Base-by-base conservation (phyloP, 176 grass and related monocot species). In the Themeda triandra region DNA sequence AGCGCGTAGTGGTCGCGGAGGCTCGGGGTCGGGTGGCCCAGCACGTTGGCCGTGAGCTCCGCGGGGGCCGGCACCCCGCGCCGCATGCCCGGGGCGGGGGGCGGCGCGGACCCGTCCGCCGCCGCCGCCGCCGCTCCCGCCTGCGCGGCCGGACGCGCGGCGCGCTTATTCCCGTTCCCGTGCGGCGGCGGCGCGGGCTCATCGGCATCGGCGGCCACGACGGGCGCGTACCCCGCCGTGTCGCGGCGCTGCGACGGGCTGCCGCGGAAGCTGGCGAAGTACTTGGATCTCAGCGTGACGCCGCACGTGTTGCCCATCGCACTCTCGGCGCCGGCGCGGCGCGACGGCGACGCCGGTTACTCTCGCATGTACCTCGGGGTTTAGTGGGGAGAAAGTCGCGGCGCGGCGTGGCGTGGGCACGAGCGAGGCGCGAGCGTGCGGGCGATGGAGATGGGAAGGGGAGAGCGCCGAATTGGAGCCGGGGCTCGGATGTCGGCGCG, bases 1-100 rank as follows among this genome's bases (percentile, higher is more conserved):
- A 98, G 80, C 32, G 85, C 75, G 91, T 98, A 98, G 73, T 93
- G 82, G 23, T 98, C 93, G 9, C 84, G 80, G 53, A 98, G 86
- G 86, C 90, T 87, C 37, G 89, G 87, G 21, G 96, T 95, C 17
- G 73, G 49, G 85, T 98, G 93, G 14, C 96, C 91, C 68, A 98
- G 85, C 36, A 98, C 96, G 83, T 86, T 83, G 51, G 83, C 87
- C 69, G 87, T 86, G 80, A 85, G 84, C 87, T 86, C 83, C 70
- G 83, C 74, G 15, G 90, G 87, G 4, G 83, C 90, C 36, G 78
- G 85, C n/a, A 73, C 75, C 80, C 79, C 83, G 62, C 87, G 86
- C 56, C 83, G 83, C 90, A 88, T 91, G 54, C 70, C 83, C 10
- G 83, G 19, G 21, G 86, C 68, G 21, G 76, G 78, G 10, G 88